Percentiles rank a stretch among this genome's conserved stretches.
Conservation (phyloP, 345 rosid genomes). For the Heritiera littoralis region DNA sequence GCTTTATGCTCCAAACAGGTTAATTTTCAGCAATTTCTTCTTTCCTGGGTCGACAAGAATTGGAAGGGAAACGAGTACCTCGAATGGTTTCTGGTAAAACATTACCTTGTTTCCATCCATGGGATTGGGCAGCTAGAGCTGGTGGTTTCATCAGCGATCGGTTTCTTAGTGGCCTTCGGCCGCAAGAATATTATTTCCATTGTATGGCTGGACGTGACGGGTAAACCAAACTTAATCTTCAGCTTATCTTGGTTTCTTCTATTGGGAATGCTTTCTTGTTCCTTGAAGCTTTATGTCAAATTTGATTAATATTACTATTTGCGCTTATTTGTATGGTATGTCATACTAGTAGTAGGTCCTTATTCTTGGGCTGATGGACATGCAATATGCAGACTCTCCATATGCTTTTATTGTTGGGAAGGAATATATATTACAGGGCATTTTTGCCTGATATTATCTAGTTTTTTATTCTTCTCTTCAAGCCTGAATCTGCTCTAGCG, state of each 20-base stretch:
- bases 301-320: not conserved
- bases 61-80: conserved; percentile 97
- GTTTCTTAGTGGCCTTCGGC: conserved; percentile 96
- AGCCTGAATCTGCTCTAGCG: not conserved
- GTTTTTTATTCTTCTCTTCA: not conserved
- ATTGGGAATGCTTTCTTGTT: not conserved
- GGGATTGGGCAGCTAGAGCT: conserved; percentile 98
- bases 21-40: conserved; percentile 98
- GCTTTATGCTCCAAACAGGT: conserved; percentile 58
- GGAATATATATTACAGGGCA: not conserved
- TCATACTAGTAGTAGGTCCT: conserved; percentile 1
- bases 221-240: conserved; percentile 38
- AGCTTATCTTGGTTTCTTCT: not conserved
- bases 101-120: conserved; percentile 88
- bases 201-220: conserved; percentile 99
- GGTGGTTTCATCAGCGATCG: conserved; percentile 97
- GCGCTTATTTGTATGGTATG: not conserved
- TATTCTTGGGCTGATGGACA: not conserved
- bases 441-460: not conserved
- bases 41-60: conserved; percentile 93
- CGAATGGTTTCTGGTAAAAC: conserved; percentile 99
- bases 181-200: conserved; percentile 98
- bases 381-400: not conserved
- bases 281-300: not conserved
- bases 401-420: not conserved